Conservation (phyloP, 2,329 filamentous ascomycete species). For the Ophiostoma montium region DNA sequence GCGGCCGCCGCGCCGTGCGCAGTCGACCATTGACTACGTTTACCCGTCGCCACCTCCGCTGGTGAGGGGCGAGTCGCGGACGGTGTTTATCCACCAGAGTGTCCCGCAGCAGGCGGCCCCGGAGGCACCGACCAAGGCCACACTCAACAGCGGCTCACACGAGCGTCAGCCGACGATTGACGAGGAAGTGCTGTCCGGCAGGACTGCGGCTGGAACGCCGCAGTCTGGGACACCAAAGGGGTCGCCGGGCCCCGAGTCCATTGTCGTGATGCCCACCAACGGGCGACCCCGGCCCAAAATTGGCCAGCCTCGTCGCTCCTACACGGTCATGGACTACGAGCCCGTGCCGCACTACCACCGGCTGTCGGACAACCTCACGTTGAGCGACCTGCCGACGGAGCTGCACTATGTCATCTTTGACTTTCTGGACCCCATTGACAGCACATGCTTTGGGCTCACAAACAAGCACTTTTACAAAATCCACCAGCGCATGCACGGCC, state of each 20-base stretch:
- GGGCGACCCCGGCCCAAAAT: slow-evolving; percentile 21
- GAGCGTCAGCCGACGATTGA: slow-evolving; percentile 10
- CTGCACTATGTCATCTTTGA: slow-evolving; percentile 47
- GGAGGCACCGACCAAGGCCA: neutral
- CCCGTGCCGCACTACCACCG: slow-evolving; percentile 36
- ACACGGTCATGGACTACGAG: slow-evolving; percentile 47
- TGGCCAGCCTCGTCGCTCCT: slow-evolving; percentile 38
- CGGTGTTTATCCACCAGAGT: slow-evolving; percentile 7
- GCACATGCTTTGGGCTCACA: slow-evolving; percentile 45
- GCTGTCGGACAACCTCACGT: slow-evolving; percentile 30
- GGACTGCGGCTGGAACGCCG: neutral
- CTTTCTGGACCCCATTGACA: slow-evolving; percentile 50
- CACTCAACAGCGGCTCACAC: neutral
- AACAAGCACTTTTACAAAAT: slow-evolving; percentile 44
- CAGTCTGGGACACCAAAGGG: neutral
- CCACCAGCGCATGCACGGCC: slow-evolving; percentile 40
- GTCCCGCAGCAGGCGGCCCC: neutral
- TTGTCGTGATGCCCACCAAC: neutral
- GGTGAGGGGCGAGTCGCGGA: slow-evolving; percentile 7
- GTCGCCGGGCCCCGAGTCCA: neutral
- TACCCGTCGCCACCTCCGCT: slow-evolving; percentile 16
- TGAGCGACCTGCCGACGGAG: slow-evolving; percentile 42
- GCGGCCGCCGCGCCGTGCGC: slow-evolving; percentile 29
- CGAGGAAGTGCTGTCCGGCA: slow-evolving; percentile 4
- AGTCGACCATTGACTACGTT: slow-evolving; percentile 32